A percentile compares a stretch with the other conserved stretches of the same genome.
Conservation (phyloP, 805 yeast species). For the Torulaspora microellipsoides region DNA sequence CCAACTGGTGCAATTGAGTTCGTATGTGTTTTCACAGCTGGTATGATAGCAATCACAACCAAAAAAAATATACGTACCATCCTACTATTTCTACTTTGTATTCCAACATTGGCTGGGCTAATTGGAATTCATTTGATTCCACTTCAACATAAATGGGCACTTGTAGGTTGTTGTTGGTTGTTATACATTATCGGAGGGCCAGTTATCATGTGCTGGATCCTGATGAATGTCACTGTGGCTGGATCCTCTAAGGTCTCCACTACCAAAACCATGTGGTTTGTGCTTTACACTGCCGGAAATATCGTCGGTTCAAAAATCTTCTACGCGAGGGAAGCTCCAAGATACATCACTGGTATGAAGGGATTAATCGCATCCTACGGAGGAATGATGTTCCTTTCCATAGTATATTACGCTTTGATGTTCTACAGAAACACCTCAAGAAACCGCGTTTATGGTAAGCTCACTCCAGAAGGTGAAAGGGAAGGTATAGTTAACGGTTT, state of each 20-base stretch:
- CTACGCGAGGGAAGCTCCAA: slow-evolving; percentile 20
- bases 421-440: slow-evolving; percentile 17
- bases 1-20: slow-evolving; percentile 23
- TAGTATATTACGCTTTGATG: slow-evolving; percentile 17
- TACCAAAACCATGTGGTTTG: slow-evolving; percentile 19
- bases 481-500: slow-evolving; percentile 21
- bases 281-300: slow-evolving; percentile 20
- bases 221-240: slow-evolving; percentile 19
- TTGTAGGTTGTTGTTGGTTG: slow-evolving; percentile 22
- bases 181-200: slow-evolving; percentile 23
- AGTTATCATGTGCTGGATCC: slow-evolving; percentile 22
- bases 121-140: slow-evolving; percentile 21
- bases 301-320: slow-evolving; percentile 19
- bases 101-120: slow-evolving; percentile 21
- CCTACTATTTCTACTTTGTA: slow-evolving; percentile 17
- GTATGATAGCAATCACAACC: slow-evolving; percentile 19
- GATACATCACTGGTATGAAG: slow-evolving; percentile 20
- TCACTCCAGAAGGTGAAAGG: slow-evolving; percentile 15
- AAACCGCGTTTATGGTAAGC: slow-evolving; percentile 12
- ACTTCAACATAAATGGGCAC: slow-evolving; percentile 19
- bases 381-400: slow-evolving; percentile 20
- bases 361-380: slow-evolving; percentile 20
- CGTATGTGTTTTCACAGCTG: slow-evolving; percentile 20
- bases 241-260: slow-evolving; percentile 20
- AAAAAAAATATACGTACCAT: slow-evolving; percentile 16